Evolutionary conservation across 148 eudicot species (phyloP).

Genomic region (Selenicereus undatus): DNA sequence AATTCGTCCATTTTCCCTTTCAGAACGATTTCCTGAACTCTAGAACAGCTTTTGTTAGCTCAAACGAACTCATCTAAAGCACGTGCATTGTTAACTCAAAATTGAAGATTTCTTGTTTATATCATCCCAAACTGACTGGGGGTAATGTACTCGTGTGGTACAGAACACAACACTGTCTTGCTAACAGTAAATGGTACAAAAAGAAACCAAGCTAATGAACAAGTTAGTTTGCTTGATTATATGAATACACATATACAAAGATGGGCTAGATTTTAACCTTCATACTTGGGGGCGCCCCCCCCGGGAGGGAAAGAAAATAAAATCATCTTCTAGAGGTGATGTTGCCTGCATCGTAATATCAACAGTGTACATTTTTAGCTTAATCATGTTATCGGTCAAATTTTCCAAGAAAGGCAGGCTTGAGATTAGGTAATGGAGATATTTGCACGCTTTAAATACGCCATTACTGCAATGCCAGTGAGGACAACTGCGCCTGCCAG

Average conservation of each 20-base stretch:
- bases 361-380: no score
- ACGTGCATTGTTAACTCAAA: no score
- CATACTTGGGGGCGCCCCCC: neutral
- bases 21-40: no score
- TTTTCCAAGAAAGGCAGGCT: neutral
- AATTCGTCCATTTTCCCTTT: no score
- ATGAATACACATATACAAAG: constrained; percentile 23
- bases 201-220: constrained; percentile 6
- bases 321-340: neutral
- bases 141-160: neutral
- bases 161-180: no score
- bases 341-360: no score
- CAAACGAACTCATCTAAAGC: neutral
- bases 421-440: neutral
- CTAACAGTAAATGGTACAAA: neutral
- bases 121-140: neutral
- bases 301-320: no score
- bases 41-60: neutral
- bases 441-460: constrained; percentile 50
- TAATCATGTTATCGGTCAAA: neutral
- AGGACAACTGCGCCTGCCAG: constrained; percentile 63
- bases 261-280: constrained; percentile 7
- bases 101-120: neutral
- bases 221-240: constrained; percentile 5
- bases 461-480: constrained; percentile 56